phyloP scores from a whole-genome alignment of 129 eudicot genomes.

The Arctium lappa region DNA sequence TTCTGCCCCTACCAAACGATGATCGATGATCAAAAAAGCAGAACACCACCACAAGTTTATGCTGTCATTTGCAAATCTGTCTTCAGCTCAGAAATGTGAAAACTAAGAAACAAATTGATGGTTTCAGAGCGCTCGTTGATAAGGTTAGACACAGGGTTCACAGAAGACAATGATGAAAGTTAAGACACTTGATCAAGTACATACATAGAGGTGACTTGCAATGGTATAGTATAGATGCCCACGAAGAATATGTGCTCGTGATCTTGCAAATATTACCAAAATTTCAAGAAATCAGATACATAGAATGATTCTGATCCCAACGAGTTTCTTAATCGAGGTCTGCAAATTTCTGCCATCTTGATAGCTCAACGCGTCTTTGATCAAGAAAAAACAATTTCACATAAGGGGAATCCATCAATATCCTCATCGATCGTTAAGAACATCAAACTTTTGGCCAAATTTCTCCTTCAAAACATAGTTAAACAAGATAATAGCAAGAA shows the following conservation, averaged over 20 bases:
- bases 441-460: neutral
- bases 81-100: neutral
- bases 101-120: neutral
- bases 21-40: slow-evolving; percentile 6
- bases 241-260: neutral
- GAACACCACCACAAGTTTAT: neutral
- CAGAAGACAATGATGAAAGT: neutral
- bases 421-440: neutral
- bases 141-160: neutral
- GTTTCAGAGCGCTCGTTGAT: neutral
- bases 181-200: no score
- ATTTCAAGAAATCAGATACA: neutral
- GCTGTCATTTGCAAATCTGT: slow-evolving; percentile 1
- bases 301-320: neutral
- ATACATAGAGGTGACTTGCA: no score
- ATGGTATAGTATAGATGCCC: neutral
- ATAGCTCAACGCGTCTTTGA: neutral
- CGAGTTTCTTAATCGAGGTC: neutral
- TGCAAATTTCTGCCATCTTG: slow-evolving; percentile 7
- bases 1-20: slow-evolving; percentile 1
- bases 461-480: neutral
- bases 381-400: neutral
- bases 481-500: neutral
- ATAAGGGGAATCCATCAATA: neutral
- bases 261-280: neutral